Evolutionary conservation across 2,329 filamentous ascomycete genomes (phyloP).

Genomic region (Sclerotinia borealis): DNA sequence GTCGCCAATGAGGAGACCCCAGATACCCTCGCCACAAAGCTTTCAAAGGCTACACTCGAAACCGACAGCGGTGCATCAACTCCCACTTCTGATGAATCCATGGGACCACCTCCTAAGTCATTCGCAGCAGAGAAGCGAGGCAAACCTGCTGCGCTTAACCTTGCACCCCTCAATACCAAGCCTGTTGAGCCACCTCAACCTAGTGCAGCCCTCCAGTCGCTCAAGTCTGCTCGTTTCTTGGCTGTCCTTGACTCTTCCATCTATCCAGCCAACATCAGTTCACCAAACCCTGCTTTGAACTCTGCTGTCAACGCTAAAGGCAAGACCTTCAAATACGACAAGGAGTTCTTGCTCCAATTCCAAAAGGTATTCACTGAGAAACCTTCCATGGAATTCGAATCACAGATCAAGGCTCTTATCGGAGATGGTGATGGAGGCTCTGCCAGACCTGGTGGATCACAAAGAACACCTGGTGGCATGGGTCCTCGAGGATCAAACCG

Average conservation of each 20-base stretch:
- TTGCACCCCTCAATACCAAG: slow-evolving; percentile 75
- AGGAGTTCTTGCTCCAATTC: slow-evolving; percentile 93
- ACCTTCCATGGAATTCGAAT: slow-evolving; percentile 87
- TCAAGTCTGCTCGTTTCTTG: slow-evolving; percentile 87
- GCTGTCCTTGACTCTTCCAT: slow-evolving; percentile 69
- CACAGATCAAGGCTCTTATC: slow-evolving; percentile 79
- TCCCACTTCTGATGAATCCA: slow-evolving; percentile 40
- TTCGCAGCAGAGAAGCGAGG: slow-evolving; percentile 55
- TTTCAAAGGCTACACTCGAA: slow-evolving; percentile 45
- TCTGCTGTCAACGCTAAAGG: slow-evolving; percentile 70
- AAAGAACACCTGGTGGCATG: slow-evolving; percentile 50
- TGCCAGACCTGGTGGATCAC: slow-evolving; percentile 45
- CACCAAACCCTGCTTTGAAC: slow-evolving; percentile 89
- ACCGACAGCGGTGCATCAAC: slow-evolving; percentile 37
- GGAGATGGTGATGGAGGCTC: slow-evolving; percentile 67
- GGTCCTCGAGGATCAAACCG: slow-evolving; percentile 46
- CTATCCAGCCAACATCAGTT: slow-evolving; percentile 78
- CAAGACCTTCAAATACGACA: slow-evolving; percentile 88
- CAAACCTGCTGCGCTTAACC: slow-evolving; percentile 85
- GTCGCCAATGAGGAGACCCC: slow-evolving; percentile 25
- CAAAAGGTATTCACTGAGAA: slow-evolving; percentile 95
- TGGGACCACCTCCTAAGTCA: slow-evolving; percentile 46
- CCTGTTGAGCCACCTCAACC: slow-evolving; percentile 85
- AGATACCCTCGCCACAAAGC: slow-evolving; percentile 38
- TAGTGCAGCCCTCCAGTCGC: slow-evolving; percentile 85